Evolutionary conservation across 2,329 filamentous ascomycete species (phyloP), one percentile per base, ranked within the genome.

Genomic region (Pyrenophora seminiperda): DNA sequence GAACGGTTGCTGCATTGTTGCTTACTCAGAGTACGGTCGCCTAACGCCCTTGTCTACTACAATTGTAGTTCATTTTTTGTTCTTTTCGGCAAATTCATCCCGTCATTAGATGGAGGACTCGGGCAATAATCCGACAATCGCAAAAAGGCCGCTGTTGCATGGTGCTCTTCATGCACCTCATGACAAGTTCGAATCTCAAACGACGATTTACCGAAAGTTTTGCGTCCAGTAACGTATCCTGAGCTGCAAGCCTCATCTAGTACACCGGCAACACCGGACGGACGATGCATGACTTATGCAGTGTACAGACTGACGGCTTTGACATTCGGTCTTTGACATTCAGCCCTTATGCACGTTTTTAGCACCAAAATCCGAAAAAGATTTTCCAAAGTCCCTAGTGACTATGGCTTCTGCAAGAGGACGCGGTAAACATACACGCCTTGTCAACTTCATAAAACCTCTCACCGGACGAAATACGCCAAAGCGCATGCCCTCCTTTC

Each of bases 261-360:
- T 22, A 54, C 53, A 63, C 61, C 61, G 61, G 59, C 18, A 22
- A 54, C 53, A 63, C 61, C 61, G 61, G 59, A 61, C 22, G 30
- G 42, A 54, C 4, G 9, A 38, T 48, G 49, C 43, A 56, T 53
- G 32, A 33, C 32, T 24, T 19, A 45, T 53, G 47, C 36, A 41
- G 40, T 17, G 40, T 33, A 27, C 43, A 51, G 37, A 39, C 40
- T 53, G 50, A 52, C 46, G 39, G 14, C 15, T 40, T 38, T 27
- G n/a, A 27, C 5, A 27, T 27, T 27, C 24, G n/a, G n/a, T n/a
- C n/a, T n/a, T n/a, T n/a, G 22, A 14, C n/a, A 15, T 15, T 50
- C 59, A 60, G 59, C 54, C 54, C 53, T 57, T 40, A 47, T 41
- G 27, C n/a, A 44, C 36, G 18, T 24, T 2, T 40, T 54, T 56